Base-by-base conservation (phyloP, 208 protist genomes). In the Wallacemonas sp. region DNA sequence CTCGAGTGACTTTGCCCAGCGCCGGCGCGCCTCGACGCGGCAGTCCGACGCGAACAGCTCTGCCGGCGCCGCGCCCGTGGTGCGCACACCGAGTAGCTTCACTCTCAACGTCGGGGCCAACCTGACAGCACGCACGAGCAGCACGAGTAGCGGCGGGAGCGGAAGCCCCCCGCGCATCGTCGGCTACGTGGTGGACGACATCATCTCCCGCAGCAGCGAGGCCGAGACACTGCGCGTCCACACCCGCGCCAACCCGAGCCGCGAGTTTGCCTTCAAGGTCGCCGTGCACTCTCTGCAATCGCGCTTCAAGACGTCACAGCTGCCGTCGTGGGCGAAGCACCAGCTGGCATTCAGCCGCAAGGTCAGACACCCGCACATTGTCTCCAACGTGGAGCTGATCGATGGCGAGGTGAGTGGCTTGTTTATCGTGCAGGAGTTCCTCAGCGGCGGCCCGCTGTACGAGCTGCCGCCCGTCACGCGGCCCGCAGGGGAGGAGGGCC, bases 181-280 rank as follows among this genome's bases (percentile, higher is more conserved):
- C 60, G 81, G 81, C 17, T 89, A 90, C 61, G 70, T 68, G 14
- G 76, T 92, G 8, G 76, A 80, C 43, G 73, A 33, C 19, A 48
- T 80, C 17, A 68, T 92, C 19, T 85, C 81, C 33, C 68, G 64
- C 16, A 87, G 86, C 23, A 60, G 70, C 17, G 67, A 77, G 14
- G 82, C 83, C 16, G 78, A 95, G 48, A 87, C 83, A 21, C 70
- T 89, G 49, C 70, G 88, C 30, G 86, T 87, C 12, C 80, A 88
- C 54, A 64, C 78, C 32, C 80, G 80, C 46, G 58, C 69, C 43
- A 80, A 80, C 29, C 67, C 80, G 0, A 63, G 58, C 8, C 76
- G 88, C 27, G 67, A 72, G 58, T 87, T 82, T 41, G 75, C 72
- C 30, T 87, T 92, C 65, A 95, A 92, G 61, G 70, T 87, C 9